phyloP scores from a whole-genome alignment of 257 asterid genomes.

The Henckelia pumila region DNA sequence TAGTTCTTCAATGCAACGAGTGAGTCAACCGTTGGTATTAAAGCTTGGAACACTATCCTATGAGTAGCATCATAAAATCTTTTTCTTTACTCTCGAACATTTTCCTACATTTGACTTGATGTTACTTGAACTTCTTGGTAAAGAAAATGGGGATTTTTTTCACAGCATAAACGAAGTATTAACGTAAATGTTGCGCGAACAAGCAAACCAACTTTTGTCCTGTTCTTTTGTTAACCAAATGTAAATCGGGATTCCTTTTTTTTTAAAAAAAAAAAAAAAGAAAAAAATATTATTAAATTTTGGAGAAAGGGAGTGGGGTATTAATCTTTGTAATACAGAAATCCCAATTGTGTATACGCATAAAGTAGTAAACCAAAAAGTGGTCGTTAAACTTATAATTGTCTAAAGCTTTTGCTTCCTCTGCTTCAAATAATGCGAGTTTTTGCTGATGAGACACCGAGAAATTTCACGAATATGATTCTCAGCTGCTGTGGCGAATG shows the following conservation, averaged over 20 bases:
- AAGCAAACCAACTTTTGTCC: too few species aligned
- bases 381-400: not conserved
- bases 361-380: not conserved
- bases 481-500: not conserved
- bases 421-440: not conserved
- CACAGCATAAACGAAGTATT: not conserved
- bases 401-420: not conserved
- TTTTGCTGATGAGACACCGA: conserved; percentile 1
- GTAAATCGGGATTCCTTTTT: too few species aligned
- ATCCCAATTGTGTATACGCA: not conserved
- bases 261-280: too few species aligned
- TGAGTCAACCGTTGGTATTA: too few species aligned
- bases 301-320: not conserved
- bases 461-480: not conserved
- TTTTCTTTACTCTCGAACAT: too few species aligned
- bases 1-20: too few species aligned
- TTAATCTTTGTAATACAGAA: not conserved
- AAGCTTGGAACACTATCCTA: too few species aligned
- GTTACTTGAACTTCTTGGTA: not conserved
- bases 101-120: not conserved
- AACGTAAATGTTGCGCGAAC: too few species aligned
- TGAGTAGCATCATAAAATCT: too few species aligned
- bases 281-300: too few species aligned
- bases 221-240: not conserved
- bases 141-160: not conserved